phyloP scores from a whole-genome alignment of 371 early-diverging fungal genomes.

The Lichtheimia ramosa region DNA sequence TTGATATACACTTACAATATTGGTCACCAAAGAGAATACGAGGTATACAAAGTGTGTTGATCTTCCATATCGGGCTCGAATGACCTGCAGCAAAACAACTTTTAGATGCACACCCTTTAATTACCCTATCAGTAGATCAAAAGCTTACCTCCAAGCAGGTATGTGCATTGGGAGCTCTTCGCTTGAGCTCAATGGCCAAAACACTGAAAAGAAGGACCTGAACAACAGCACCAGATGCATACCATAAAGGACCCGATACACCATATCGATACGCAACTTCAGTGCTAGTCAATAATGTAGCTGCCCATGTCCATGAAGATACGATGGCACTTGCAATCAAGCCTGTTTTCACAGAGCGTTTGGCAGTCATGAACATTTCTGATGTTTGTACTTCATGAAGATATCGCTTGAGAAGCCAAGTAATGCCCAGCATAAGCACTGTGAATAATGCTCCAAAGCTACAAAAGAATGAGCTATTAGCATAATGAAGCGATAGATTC shows the following conservation, averaged over 20 bases:
- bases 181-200: constrained; percentile 69
- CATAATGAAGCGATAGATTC: neutral
- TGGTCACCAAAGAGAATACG: constrained; percentile 57
- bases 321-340: constrained; percentile 73
- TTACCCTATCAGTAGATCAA: too few relatives aligned
- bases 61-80: constrained; percentile 64
- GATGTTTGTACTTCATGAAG: constrained; percentile 60
- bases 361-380: constrained; percentile 71
- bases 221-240: constrained; percentile 68
- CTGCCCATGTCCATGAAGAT: constrained; percentile 70
- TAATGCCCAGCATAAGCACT: constrained; percentile 60
- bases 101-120: neutral
- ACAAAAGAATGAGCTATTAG: neutral
- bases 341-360: constrained; percentile 65
- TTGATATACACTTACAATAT: constrained; percentile 25
- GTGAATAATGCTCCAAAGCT: constrained; percentile 63
- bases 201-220: constrained; percentile 72
- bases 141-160: constrained; percentile 63
- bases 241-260: constrained; percentile 66
- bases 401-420: constrained; percentile 60
- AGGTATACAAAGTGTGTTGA: constrained; percentile 60
- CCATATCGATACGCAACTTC: constrained; percentile 71
- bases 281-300: constrained; percentile 64
- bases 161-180: constrained; percentile 69
- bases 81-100: constrained; percentile 23